A percentile compares a stretch with the other conserved stretches of the same genome.
These are phyloP conservation scores for Kwoniella mangroviensis DNA, from an alignment of 768 basidiomycete species.

Conservation along the genomic window DNA sequence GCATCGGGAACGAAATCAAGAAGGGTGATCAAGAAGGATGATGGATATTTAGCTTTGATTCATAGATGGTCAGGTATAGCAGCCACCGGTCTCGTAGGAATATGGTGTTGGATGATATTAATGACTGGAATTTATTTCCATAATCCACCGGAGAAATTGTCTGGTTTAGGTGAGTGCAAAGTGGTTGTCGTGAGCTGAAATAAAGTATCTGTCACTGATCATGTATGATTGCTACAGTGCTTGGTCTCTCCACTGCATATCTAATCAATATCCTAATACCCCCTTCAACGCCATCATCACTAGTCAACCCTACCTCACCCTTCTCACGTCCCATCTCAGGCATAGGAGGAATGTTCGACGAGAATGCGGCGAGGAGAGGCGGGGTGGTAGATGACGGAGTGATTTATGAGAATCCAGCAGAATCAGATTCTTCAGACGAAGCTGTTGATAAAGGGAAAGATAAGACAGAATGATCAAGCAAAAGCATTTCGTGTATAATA, in stretches of 20 bases:
- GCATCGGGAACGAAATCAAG: background rate
- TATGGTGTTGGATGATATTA: constrained; percentile 75
- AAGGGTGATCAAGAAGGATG: background rate
- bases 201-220: too few species aligned
- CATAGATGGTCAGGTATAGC: constrained; percentile 23
- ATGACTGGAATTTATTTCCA: constrained; percentile 93
- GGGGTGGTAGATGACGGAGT: constrained; percentile 39
- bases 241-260: constrained; percentile 29
- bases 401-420: constrained; percentile 14
- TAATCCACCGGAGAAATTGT: constrained; percentile 80
- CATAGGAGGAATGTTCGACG: constrained; percentile 23
- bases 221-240: constrained; percentile 14
- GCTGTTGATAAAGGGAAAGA: constrained; percentile 8
- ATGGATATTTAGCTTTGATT: constrained; percentile 11
- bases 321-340: background rate
- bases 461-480: background rate
- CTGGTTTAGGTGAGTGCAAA: constrained; percentile 71
- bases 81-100: constrained; percentile 56
- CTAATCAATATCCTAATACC: constrained; percentile 24
- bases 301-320: background rate
- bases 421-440: constrained; percentile 24
- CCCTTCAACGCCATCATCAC: constrained; percentile 18
- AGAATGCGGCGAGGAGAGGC: constrained; percentile 45
- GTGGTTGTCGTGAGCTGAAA: too few species aligned
- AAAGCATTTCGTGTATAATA: background rate